These are phyloP conservation scores for Yamadazyma diospyri DNA, from an alignment of 1,139 yeast genomes.

Conservation along the genomic window DNA sequence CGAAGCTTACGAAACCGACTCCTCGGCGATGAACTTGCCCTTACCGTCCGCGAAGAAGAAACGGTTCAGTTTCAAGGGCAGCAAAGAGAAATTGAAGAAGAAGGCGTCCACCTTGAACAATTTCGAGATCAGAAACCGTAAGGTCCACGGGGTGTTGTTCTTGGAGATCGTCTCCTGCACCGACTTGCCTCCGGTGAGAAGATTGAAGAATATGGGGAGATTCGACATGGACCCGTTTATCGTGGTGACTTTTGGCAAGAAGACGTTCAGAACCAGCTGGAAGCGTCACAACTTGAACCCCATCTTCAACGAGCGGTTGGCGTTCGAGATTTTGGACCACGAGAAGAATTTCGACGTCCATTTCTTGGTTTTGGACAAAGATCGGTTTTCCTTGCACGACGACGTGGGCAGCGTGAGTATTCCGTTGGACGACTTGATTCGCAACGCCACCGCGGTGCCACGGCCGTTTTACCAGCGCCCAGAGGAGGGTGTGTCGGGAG, in stretches of 20 bases:
- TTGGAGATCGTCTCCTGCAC: slow-evolving; percentile 71
- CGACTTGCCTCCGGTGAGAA: slow-evolving; percentile 65
- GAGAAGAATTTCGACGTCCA: slow-evolving; percentile 65
- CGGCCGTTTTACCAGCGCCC: slow-evolving; percentile 7
- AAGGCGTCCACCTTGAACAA: slow-evolving; percentile 11
- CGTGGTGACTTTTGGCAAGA: slow-evolving; percentile 84
- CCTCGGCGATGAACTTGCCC: slow-evolving; percentile 1
- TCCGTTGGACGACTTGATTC: slow-evolving; percentile 46
- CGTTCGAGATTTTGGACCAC: slow-evolving; percentile 69
- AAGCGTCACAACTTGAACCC: slow-evolving; percentile 83
- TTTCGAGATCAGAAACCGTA: slow-evolving; percentile 36
- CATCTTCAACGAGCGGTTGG: slow-evolving; percentile 71
- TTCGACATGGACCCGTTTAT: slow-evolving; percentile 98
- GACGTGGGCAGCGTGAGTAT: slow-evolving; percentile 66
- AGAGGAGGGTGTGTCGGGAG: slow-evolving; percentile 8
- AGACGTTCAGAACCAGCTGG: slow-evolving; percentile 84
- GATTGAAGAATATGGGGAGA: slow-evolving; percentile 56
- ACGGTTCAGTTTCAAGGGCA: slow-evolving; percentile 9
- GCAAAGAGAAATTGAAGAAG: slow-evolving; percentile 7
- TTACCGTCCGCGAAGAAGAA: slow-evolving; percentile 1
- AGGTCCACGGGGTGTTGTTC: slow-evolving; percentile 68
- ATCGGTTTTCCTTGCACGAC: slow-evolving; percentile 78
- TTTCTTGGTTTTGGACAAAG: slow-evolving; percentile 79
- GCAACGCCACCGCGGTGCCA: slow-evolving; percentile 16
- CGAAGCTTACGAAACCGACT: slow-evolving; percentile 8